Base-by-base conservation (phyloP, 495 filamentous ascomycete species). In the Penicillium arizonense region DNA sequence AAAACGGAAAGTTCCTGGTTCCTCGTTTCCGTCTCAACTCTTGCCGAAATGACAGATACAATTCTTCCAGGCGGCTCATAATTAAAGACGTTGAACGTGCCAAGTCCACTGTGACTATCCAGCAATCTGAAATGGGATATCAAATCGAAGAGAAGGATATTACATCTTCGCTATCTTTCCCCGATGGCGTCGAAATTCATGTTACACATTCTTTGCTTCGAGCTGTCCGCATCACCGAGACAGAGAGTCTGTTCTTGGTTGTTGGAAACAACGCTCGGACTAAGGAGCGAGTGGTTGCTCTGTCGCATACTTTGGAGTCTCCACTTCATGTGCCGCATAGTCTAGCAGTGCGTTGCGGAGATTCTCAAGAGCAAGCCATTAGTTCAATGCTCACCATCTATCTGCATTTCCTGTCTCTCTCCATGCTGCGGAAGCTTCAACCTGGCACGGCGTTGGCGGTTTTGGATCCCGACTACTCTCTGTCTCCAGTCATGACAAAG, bases 31-130 rank as follows among this genome's bases (percentile, higher is more conserved):
- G 59, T 5, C 35, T 55, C 4, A 58, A 56, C 12, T 7, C 13
- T 6, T 35, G 42, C 7, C 50, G 59, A 13, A 77, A 76, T 45
- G 60, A 70, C 44, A 56, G 74, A 36, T 69, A 74, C 30, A 77
- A 77, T 37, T 72, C 75, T 2, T 33, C 49, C 1, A 63, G 62
- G 28, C 59, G 71, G 30, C 65, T 45, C 48, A 73, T 44, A 6
- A 40, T 61, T 18, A 56, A 59, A n/a, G 30, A 23, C 3, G 32
- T 61, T 4, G 16, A 52, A 8, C 57, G 60, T 4, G 16, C 48
- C 0, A 3, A 18, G 3, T 39, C 52, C 2, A 40, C 12, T 9
- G 55, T 61, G 1, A 14, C 39, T 11, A 41, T 66, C 4, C 32
- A 39, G 4, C 41, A 18, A 8, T 51, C 52, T 3, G 45, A 50